Base-by-base conservation (phyloP, 495 filamentous ascomycete genomes). In the Pyrenula aspistea region DNA sequence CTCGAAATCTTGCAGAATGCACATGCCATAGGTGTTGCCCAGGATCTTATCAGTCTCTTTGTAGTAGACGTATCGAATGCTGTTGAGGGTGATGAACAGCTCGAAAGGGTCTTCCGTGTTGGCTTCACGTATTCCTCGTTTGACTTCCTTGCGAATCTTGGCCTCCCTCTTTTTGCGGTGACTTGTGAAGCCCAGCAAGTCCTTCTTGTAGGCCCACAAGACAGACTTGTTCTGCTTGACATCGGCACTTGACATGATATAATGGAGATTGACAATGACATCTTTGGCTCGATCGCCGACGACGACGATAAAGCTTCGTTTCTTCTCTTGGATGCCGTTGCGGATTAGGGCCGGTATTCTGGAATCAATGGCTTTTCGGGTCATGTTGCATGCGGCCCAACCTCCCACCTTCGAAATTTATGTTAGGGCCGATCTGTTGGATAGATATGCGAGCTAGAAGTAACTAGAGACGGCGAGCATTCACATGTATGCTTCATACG, bases 41-140 rank as follows among this genome's bases (percentile, higher is more conserved):
- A 99, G 71, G 66, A 99, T 97, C 76, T 95, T 96, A 59, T 99
- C 94, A n/a, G 94, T 97, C 72, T 99, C 94, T 72, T 99, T 99
- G 77, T 99, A 99, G 78, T 95, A 99, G 47, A 92, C 88, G 81
- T 97, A 99, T 61, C 94, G 88, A 63, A 99, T 95, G 67, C 96
- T 90, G 70, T 96, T 87, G 56, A 96, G 82, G 20, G 89, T 91
- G 67, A 99, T 86, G 73, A 99, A 99, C 59, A 97, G 79, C 75
- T 99, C 94, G 73, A 99, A 99, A 0, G 94, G 88, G 64, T 97
- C 94, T 64, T 96, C 91, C 51, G 85, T 82, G 68, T 99, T 96
- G n/a, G 87, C 81, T 68, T 99, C 94, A 59, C 93, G 79, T 56
- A 91, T 91, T 20, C 94, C 94, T 59, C 90, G 83, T 74, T 95